Evolutionary conservation across 331 rosid species (phyloP).

Genomic region (Acacia concinna): DNA sequence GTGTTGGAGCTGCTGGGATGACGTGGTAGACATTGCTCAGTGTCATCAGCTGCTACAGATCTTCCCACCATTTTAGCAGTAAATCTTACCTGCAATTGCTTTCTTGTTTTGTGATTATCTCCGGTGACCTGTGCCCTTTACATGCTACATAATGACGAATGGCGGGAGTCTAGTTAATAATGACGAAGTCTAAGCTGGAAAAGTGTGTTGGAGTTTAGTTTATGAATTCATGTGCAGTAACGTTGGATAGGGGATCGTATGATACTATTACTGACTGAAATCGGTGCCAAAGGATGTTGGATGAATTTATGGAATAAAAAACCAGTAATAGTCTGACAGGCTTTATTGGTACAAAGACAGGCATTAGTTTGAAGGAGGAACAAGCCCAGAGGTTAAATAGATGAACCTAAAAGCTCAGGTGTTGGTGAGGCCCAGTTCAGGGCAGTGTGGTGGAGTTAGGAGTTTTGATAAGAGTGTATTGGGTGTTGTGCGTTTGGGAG

Average conservation of each 20-base stretch:
- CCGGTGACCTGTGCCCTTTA: background rate
- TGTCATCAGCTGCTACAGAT: background rate
- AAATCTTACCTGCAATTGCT: background rate
- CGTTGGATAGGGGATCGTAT: background rate
- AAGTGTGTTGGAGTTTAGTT: background rate
- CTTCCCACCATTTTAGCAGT: background rate
- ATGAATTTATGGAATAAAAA: background rate
- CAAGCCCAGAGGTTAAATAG: background rate
- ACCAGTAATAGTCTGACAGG: background rate
- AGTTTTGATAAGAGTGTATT: background rate
- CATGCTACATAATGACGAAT: background rate
- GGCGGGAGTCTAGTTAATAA: background rate
- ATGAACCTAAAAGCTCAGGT: background rate
- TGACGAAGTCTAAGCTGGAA: background rate
- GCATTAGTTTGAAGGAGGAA: background rate
- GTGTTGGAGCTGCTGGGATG: background rate
- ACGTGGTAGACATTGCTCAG: background rate
- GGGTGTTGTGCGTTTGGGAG: slow-evolving; percentile 20
- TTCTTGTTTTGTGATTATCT: background rate
- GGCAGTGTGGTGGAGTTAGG: background rate
- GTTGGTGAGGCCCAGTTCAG: background rate
- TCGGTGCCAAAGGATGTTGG: background rate
- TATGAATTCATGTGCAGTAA: background rate
- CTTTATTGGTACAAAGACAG: background rate
- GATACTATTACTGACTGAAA: background rate